phyloP scores from a whole-genome alignment of 1,284 basidiomycete species.

The Papiliotrema fonsecae region DNA sequence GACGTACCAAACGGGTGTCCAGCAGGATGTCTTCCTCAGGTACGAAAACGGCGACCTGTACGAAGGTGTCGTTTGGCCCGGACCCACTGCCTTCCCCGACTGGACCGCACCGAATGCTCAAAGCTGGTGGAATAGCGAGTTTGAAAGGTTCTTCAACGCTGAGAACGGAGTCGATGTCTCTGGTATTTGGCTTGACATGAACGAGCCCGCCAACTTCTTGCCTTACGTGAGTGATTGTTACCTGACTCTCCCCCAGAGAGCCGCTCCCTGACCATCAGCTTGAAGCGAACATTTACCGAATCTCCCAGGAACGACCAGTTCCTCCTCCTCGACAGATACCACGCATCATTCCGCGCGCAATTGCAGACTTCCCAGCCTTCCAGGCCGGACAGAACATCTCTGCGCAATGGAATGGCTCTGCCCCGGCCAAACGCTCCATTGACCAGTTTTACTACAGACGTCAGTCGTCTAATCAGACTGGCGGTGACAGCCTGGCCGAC shows the following conservation, averaged over 20 bases:
- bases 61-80: constrained; percentile 66
- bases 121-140: constrained; percentile 61
- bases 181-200: constrained; percentile 63
- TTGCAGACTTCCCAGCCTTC: constrained; percentile 13
- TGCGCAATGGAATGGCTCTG: not conserved
- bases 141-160: constrained; percentile 56
- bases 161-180: constrained; percentile 16
- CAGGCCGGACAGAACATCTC: constrained; percentile 20
- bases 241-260: not conserved
- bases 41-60: constrained; percentile 57
- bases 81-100: constrained; percentile 61
- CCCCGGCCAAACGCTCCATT: not conserved
- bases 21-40: constrained; percentile 60
- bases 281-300: constrained; percentile 24
- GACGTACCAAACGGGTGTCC: constrained; percentile 56
- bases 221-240: constrained; percentile 15
- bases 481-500: constrained; percentile 10
- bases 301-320: constrained; percentile 14
- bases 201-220: constrained; percentile 45
- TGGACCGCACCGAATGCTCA: constrained; percentile 61
- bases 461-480: not conserved
- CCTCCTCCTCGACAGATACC: constrained; percentile 14
- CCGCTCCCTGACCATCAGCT: constrained; percentile 6
- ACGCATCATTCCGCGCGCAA: constrained; percentile 10
- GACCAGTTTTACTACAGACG: not conserved